Conservation (phyloP, 768 basidiomycete species). For the Harrya chromipes region DNA sequence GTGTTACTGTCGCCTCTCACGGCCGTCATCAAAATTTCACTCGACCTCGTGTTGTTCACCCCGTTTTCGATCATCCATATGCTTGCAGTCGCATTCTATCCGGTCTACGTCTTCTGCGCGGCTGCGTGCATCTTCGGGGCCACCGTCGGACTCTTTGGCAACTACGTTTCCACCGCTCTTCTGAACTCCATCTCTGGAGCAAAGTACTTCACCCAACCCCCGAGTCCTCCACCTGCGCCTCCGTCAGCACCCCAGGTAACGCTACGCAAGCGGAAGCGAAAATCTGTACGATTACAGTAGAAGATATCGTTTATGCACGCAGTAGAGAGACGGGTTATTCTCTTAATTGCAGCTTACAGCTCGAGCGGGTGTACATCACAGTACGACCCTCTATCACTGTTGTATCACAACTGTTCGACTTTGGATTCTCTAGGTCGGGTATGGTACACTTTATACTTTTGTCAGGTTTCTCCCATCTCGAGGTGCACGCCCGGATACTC, state of each 20-base stretch:
- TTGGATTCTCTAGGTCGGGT: background rate
- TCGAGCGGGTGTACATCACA: background rate
- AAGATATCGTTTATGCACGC: background rate
- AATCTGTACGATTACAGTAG: conserved; percentile 21
- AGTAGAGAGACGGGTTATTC: background rate
- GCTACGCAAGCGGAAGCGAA: conserved; percentile 24
- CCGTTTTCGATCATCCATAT: conserved; percentile 42
- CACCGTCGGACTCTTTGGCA: conserved; percentile 42
- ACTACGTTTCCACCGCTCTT: conserved; percentile 15
- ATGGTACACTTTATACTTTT: no score
- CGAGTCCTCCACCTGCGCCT: background rate
- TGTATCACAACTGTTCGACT: background rate
- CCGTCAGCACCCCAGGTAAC: conserved; percentile 8
- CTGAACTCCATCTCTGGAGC: conserved; percentile 12
- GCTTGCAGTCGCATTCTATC: conserved; percentile 45
- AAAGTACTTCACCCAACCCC: conserved; percentile 8
- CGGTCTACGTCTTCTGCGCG: conserved; percentile 54
- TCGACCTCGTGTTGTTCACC: conserved; percentile 41
- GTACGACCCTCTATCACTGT: background rate
- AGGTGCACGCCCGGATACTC: no score
- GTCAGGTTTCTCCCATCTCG: background rate
- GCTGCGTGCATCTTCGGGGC: conserved; percentile 53
- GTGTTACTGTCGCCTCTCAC: conserved; percentile 50
- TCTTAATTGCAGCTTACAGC: background rate
- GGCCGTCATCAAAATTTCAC: conserved; percentile 38